Evolutionary conservation across 139 green algal genomes (phyloP), one percentile per base, ranked within the genome.

Genomic region (Gonium pectorale): DNA sequence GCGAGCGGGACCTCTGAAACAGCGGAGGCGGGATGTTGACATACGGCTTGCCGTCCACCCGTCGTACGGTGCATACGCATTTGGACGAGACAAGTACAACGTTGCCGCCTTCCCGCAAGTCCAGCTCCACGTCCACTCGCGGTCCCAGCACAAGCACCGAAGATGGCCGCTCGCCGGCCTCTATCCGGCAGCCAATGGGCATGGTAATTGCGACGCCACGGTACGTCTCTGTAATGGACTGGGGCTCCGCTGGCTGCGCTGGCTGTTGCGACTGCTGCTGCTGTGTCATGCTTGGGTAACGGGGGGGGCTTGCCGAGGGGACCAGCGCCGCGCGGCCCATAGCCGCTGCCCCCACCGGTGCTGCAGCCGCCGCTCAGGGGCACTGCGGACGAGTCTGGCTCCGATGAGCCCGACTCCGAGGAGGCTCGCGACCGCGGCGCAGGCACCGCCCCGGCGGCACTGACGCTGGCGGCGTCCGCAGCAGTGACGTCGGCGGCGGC

Each of bases 1-100:
- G n/a, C n/a, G n/a, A n/a, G n/a, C n/a, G n/a, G n/a, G n/a, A n/a
- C n/a, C n/a, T n/a, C n/a, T n/a, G n/a, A n/a, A n/a, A n/a, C 35
- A 72, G 35, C 66, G 40, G 67, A 22, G 67, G 40, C 67, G 56
- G 43, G 21, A 75, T 40, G 67, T 56, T 56, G 7, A 75, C 67
- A 9, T 27, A 37, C 40, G 38, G 15, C 13, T 19, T 40, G 19
- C 41, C 67, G 67, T 40, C 38, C 67, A 75, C 38, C 29, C 67
- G 67, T 26, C 33, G 35, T 17, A 75, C 43, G 7, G 67, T 75
- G 41, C 67, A 75, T 19, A 75, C 67, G 35, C 67, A 75, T 40
- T 75, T 75, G 41, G 67, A 75, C 43, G 67, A 75, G 22, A 75
- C 38, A 7, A 75, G 67, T 26, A 59, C 26, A 2, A 56, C 67